Conservation (phyloP, 1,139 yeast species). For the Saccharomyces hybrid region DNA sequence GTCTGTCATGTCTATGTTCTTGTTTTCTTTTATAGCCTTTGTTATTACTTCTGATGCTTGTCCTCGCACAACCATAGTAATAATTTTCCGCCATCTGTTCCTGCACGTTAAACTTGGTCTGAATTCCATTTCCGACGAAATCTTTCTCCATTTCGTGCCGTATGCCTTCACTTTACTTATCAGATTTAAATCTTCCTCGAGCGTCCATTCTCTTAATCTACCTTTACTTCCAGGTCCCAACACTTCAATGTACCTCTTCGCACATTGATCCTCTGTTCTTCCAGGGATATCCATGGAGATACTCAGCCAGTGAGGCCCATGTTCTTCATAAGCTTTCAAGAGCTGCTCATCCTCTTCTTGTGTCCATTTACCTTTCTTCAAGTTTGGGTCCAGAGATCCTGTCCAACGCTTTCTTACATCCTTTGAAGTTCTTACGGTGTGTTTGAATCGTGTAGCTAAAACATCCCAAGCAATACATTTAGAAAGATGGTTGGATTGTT, state of each 20-base stretch:
- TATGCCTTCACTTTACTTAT: slow-evolving; percentile 56
- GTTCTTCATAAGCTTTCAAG: slow-evolving; percentile 51
- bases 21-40: slow-evolving; percentile 29
- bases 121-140: slow-evolving; percentile 62
- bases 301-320: slow-evolving; percentile 82
- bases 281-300: slow-evolving; percentile 72
- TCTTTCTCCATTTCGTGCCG: slow-evolving; percentile 91
- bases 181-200: slow-evolving; percentile 65
- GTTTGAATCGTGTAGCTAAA: slow-evolving; percentile 38
- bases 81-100: slow-evolving; percentile 84
- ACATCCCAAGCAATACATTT: slow-evolving; percentile 51
- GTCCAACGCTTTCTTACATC: slow-evolving; percentile 72
- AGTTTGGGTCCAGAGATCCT: slow-evolving; percentile 72
- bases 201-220: slow-evolving; percentile 70
- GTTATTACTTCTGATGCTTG: slow-evolving; percentile 26
- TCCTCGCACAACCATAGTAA: slow-evolving; percentile 65
- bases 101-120: slow-evolving; percentile 87
- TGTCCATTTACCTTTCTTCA: slow-evolving; percentile 86
- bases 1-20: slow-evolving; percentile 23
- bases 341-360: slow-evolving; percentile 67
- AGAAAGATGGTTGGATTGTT: slow-evolving; percentile 25
- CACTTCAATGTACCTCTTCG: slow-evolving; percentile 84
- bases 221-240: slow-evolving; percentile 72
- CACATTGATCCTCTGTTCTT: slow-evolving; percentile 91
- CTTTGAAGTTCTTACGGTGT: slow-evolving; percentile 49